Evolutionary conservation across 805 yeast species (phyloP), one percentile per base, ranked within the genome.

Genomic region (Wickerhamia fluorescens): DNA sequence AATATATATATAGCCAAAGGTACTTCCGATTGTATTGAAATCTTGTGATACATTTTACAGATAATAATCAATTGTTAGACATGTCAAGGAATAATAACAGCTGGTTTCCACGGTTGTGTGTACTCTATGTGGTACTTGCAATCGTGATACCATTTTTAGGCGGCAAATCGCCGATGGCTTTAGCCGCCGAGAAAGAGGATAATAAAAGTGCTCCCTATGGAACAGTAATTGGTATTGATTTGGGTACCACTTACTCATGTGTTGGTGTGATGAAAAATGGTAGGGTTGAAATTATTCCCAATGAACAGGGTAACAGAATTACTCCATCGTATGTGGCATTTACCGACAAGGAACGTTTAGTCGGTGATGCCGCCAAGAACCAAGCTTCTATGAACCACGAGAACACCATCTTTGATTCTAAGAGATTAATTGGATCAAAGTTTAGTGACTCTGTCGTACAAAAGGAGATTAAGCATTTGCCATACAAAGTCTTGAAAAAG

Each of bases 271-370:
- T 86, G 71, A 71, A 86, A 50, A 83, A 83, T 55, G 94, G 89
- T 47, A 73, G 83, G 57, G 96, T 88, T 30, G 96, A 88, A 66
- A 88, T 87, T 61, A 83, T 87, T 56, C 95, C 96, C 52, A 87
- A 87, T 60, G 96, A 88, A 63, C 96, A 87, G 72, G 96, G 96
- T 78, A 87, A 87, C 76, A 85, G 96, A 74, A 87, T 88, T 36
- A 88, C 96, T 34, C 96, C 96, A 34, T 88, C 96, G 18, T 88
- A 81, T 58, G 96, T 88, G 33, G 95, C 95, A 24, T 87, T 87
- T 71, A 84, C 95, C 31, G 92, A 82, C 45, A 75, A 82, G 33
- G 96, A 87, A 71, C 78, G 96, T 68, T 71, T 86, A 51, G 84
- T 86, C 53, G 96, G 96, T 68, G 96, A 86, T 61, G 89, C 96